Base-by-base conservation (phyloP, 2,329 filamentous ascomycete genomes). In the Fusarium vanettenii region DNA sequence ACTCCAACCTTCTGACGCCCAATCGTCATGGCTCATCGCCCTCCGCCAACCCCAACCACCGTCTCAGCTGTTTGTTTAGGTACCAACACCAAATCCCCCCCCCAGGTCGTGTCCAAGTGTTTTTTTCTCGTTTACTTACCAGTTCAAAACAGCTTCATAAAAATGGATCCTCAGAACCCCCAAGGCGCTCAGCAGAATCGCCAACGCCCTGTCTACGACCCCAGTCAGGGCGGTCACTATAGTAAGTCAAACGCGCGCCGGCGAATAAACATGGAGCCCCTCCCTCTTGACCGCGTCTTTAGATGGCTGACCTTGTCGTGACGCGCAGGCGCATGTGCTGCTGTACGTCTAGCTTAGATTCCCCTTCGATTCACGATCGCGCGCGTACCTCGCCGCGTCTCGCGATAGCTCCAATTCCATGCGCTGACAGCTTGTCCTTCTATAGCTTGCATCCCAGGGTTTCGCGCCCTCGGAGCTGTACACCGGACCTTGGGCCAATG, bases 401-500 rank as follows among this genome's bases (percentile, higher is more conserved):
- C 37, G 56, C 64, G 35, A 59, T 61, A 39, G 59, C 59, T 60
- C 60, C 56, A 63, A 60, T 64, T 43, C 29, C 37, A 50, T 52
- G 25, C 39, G 64, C 70, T 74, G 61, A 79, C 66, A 25, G 9
- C 16, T 64, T 25, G 22, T 52, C 48, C n/a, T 27, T 72, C 72
- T 50, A 27, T 83, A 97, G 94, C 92, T 98, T 77, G 94, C 95
- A 59, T 91, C 92, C 52, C 92, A 95, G 85, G 95, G 95, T 67
- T 97, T 94, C 83, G 94, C 95, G 56, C 95, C 95, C n/a, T 92
- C 95, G 55, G 95, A 98, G 83, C 90, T 98, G 67, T 98, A 98
- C 85, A 96, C 94, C 1, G 95, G 95, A 18, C 93, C 95, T 72
- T 98, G 96, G 95, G 93, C 95, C 79, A 99, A 99, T 86, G 96